A percentile compares a stretch with the other conserved stretches of the same genome.
These are phyloP conservation scores for Cystofilobasidium capitatum DNA, from an alignment of 768 basidiomycete genomes.

Conservation along the genomic window DNA sequence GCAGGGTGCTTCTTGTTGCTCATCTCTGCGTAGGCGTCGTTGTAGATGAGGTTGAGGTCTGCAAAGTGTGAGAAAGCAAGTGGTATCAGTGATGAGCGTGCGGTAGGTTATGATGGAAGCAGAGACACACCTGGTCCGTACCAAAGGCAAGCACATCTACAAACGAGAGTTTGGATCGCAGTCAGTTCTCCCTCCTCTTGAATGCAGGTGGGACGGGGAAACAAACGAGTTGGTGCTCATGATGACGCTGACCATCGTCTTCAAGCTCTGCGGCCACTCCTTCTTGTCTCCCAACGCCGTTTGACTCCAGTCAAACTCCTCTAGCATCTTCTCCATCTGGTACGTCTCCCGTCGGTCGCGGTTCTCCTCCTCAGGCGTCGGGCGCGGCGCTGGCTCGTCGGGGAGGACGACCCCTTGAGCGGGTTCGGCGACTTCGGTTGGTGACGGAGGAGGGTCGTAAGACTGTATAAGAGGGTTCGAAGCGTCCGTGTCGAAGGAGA, in stretches of 20 bases:
- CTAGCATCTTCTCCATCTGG: conserved; percentile 7
- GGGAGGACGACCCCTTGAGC: neutral
- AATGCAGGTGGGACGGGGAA: neutral
- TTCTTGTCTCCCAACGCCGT: conserved; percentile 15
- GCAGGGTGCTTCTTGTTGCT: neutral
- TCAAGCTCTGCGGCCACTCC: conserved; percentile 11
- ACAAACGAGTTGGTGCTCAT: neutral
- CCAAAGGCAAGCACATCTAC: neutral
- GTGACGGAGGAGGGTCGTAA: no score
- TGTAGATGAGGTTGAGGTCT: neutral
- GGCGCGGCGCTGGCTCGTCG: neutral
- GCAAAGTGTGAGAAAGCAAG: neutral
- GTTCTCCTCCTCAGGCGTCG: neutral
- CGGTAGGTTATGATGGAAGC: neutral
- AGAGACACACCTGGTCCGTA: conserved; percentile 7
- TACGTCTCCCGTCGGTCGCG: neutral
- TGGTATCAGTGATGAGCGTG: no score
- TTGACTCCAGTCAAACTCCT: conserved; percentile 11
- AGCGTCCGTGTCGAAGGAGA: no score
- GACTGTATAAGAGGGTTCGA: no score
- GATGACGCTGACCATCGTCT: conserved; percentile 8
- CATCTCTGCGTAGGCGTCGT: neutral
- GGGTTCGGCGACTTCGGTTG: no score
- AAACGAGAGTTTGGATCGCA: neutral
- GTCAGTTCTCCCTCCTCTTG: no score